These are phyloP conservation scores for Fusarium sp. DNA, from an alignment of 2,329 filamentous ascomycete species.

Conservation along the genomic window DNA sequence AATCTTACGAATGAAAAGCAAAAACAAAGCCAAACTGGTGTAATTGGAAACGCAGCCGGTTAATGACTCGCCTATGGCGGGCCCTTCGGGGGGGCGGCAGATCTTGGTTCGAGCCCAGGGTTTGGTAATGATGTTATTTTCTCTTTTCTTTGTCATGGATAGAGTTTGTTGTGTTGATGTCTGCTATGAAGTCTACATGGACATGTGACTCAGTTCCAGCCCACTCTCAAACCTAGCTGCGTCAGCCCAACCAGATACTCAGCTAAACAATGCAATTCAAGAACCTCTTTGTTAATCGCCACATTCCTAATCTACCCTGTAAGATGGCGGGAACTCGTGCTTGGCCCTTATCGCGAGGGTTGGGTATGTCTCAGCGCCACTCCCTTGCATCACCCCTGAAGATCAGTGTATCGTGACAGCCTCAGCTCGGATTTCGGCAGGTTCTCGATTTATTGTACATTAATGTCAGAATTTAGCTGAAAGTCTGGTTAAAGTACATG, in stretches of 20 bases:
- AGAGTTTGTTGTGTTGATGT: not conserved
- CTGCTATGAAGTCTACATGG: accelerated
- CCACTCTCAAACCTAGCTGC: not conserved
- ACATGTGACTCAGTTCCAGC: too few relatives aligned
- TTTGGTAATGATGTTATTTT: too few relatives aligned
- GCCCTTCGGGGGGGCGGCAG: too few relatives aligned
- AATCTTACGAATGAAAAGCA: accelerated
- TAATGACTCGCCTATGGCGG: too few relatives aligned
- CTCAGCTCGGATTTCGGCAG: not conserved
- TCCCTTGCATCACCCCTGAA: slow-evolving; percentile 31
- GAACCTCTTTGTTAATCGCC: not conserved
- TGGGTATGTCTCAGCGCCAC: slow-evolving; percentile 34
- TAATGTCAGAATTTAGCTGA: too few relatives aligned
- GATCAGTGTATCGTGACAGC: not conserved
- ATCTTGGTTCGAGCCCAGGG: too few relatives aligned
- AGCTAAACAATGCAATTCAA: not conserved
- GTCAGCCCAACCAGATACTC: not conserved
- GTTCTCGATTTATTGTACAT: not conserved
- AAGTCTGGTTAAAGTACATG: too few relatives aligned
- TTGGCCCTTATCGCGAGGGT: slow-evolving; percentile 20
- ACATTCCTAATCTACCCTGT: slow-evolving; percentile 20
- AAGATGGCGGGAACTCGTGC: not conserved
- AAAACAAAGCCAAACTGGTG: not conserved
- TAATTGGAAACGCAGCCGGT: too few relatives aligned
- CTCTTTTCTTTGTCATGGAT: not conserved